phyloP scores from a whole-genome alignment of 225 moss, liverwort and hornwort genomes.

The Climacium dendroides region DNA sequence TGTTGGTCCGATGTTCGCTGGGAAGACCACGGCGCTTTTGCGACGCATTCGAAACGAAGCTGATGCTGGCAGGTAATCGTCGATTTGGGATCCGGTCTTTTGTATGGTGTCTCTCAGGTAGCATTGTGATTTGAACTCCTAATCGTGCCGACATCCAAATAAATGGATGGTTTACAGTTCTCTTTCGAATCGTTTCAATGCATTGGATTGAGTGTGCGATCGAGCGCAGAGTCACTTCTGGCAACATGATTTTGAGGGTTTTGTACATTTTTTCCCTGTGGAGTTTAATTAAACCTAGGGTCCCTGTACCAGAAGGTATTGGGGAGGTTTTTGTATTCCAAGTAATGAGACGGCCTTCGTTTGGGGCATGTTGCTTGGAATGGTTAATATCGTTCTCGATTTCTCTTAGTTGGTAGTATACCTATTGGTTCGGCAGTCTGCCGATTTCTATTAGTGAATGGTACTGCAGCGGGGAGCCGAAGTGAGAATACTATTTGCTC shows the following conservation, averaged over 20 bases:
- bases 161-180: background rate
- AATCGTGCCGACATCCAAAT: background rate
- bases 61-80: conserved; percentile 53
- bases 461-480: background rate
- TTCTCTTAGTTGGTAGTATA: background rate
- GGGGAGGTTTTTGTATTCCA: background rate
- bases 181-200: background rate
- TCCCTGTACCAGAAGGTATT: background rate
- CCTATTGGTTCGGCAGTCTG: background rate
- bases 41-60: conserved; percentile 53
- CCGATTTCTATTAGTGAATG: background rate
- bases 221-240: background rate
- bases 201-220: background rate
- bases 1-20: conserved; percentile 86
- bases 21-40: conserved; percentile 75
- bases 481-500: background rate
- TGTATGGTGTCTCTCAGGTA: background rate
- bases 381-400: background rate
- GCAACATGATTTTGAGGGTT: background rate
- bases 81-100: background rate
- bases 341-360: background rate
- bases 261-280: background rate
- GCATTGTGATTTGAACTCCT: background rate
- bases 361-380: background rate
- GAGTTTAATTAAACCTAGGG: background rate